Conservation (phyloP, 2,329 filamentous ascomycete genomes). For the Fusarium mundagurra region DNA sequence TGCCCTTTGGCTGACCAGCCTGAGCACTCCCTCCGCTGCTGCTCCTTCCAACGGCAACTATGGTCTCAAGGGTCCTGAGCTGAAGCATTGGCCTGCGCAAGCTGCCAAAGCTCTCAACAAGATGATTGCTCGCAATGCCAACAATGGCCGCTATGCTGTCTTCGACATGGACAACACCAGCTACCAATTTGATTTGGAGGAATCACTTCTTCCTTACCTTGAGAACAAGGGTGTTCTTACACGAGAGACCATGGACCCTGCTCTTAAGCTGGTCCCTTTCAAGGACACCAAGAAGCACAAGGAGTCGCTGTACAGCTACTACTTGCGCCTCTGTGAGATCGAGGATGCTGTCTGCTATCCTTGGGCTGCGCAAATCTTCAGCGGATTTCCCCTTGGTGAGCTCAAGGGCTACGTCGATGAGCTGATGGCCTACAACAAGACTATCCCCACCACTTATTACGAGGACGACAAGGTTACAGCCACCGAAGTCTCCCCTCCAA, state of each 20-base stretch:
- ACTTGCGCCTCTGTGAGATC: slow-evolving; percentile 54
- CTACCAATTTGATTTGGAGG: slow-evolving; percentile 55
- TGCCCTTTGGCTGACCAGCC: slow-evolving; percentile 28
- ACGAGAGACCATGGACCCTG: slow-evolving; percentile 53
- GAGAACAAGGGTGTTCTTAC: slow-evolving; percentile 54
- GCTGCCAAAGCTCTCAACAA: slow-evolving; percentile 49
- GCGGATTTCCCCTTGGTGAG: slow-evolving; percentile 55
- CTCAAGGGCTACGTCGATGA: slow-evolving; percentile 59
- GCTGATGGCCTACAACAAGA: slow-evolving; percentile 54
- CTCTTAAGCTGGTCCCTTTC: slow-evolving; percentile 54
- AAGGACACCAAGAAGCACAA: slow-evolving; percentile 50
- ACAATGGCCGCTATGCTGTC: slow-evolving; percentile 51
- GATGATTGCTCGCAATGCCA: slow-evolving; percentile 52
- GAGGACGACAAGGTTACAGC: slow-evolving; percentile 46
- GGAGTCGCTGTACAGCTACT: slow-evolving; percentile 58
- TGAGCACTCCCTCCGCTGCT: slow-evolving; percentile 15
- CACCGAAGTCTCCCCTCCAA: slow-evolving; percentile 47
- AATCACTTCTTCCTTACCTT: slow-evolving; percentile 55
- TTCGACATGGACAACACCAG: slow-evolving; percentile 60
- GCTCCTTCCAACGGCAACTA: slow-evolving; percentile 6
- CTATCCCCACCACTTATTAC: slow-evolving; percentile 50
- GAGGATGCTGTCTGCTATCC: slow-evolving; percentile 56
- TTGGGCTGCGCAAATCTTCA: slow-evolving; percentile 54
- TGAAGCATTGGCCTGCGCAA: slow-evolving; percentile 50
- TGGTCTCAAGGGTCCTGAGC: slow-evolving; percentile 34